phyloP scores from a whole-genome alignment of 345 rosid genomes.

The Rubroshorea leprosula region DNA sequence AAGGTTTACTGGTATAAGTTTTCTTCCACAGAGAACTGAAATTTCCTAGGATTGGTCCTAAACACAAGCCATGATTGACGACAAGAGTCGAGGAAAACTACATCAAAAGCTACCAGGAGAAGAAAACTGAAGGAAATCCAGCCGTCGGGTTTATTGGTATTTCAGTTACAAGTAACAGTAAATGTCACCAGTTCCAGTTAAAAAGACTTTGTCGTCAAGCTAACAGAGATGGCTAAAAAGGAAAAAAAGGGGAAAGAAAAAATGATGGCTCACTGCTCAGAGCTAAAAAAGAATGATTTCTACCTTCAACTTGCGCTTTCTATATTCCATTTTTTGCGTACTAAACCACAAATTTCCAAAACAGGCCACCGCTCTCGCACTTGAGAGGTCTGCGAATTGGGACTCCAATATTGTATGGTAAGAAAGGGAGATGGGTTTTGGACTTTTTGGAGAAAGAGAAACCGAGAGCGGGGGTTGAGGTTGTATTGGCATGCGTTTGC shows the following conservation, averaged over 20 bases:
- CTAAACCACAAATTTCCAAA: background rate
- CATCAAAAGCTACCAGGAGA: too few relatives aligned
- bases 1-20: too few relatives aligned
- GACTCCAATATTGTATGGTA: background rate
- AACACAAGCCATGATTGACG: too few relatives aligned
- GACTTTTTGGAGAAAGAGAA: background rate
- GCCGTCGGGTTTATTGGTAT: too few relatives aligned
- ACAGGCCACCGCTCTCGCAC: background rate
- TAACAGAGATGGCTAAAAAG: background rate
- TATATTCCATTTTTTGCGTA: background rate
- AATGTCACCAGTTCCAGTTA: too few relatives aligned
- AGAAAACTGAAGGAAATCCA: too few relatives aligned
- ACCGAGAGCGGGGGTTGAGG: background rate
- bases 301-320: background rate
- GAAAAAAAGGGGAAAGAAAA: too few relatives aligned
- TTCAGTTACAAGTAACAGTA: too few relatives aligned
- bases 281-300: background rate
- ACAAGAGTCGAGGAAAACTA: too few relatives aligned
- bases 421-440: background rate
- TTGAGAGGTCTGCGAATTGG: background rate
- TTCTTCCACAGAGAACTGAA: too few relatives aligned
- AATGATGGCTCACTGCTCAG: background rate
- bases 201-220: too few relatives aligned
- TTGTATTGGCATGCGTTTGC: slow-evolving; percentile 13
- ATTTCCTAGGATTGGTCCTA: too few relatives aligned